These are phyloP conservation scores for Talaromyces stipitatus DNA, from an alignment of 495 filamentous ascomycete genomes.

Conservation along the genomic window DNA sequence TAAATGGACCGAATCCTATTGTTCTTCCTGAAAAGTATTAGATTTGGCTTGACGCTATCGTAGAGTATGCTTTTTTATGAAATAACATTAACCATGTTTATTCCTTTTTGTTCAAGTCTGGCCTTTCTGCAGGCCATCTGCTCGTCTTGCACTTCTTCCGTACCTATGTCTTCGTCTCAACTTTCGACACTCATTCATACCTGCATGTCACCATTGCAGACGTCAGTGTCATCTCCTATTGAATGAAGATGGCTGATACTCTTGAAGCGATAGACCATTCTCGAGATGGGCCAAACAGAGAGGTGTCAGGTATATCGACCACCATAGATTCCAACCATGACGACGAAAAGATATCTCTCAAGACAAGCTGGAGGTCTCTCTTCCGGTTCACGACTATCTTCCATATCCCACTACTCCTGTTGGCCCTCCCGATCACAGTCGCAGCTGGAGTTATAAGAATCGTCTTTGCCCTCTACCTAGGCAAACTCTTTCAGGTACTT, in stretches of 20 bases:
- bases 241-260: neutral
- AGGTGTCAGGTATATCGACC: no score
- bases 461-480: constrained; percentile 61
- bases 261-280: neutral
- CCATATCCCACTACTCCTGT: constrained; percentile 49
- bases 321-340: neutral
- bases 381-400: constrained; percentile 62
- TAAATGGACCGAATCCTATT: constrained; percentile 1
- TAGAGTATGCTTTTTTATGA: neutral
- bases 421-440: constrained; percentile 48
- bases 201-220: neutral
- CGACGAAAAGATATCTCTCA: neutral
- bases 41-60: neutral
- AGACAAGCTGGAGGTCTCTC: constrained; percentile 43
- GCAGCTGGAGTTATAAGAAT: constrained; percentile 57
- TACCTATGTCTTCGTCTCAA: neutral
- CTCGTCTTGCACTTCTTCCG: neutral
- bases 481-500: constrained; percentile 67
- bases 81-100: neutral
- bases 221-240: neutral
- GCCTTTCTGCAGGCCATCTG: neutral
- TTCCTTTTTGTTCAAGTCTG: neutral
- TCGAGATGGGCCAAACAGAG: neutral
- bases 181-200: neutral
- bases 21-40: neutral